Percentiles rank a stretch among this genome's conserved stretches.
phyloP scores from a whole-genome alignment of 352 stramenopile genomes.

The Pythium scleroteichum region DNA sequence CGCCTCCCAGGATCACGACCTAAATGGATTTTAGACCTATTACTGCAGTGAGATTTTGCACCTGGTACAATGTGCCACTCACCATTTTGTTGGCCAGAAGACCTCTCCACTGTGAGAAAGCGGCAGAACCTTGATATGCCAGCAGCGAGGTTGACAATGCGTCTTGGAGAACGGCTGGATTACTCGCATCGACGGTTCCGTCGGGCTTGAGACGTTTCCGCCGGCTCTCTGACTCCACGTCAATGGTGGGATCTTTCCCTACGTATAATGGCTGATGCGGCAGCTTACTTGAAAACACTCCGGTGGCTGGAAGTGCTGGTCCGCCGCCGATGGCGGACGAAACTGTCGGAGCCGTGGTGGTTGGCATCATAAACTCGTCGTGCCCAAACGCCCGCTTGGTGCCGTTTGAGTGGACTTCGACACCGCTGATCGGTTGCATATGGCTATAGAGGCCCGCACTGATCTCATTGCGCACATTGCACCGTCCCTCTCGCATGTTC shows the following conservation, averaged over 20 bases:
- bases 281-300: no score
- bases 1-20: conserved; percentile 65
- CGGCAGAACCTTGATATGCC: conserved; percentile 21
- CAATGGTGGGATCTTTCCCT: neutral
- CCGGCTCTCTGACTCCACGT: conserved; percentile 19
- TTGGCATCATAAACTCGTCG: conserved; percentile 32
- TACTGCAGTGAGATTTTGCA: no score
- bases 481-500: conserved; percentile 67
- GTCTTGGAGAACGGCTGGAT: neutral
- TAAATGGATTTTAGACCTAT: no score
- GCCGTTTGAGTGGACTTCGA: conserved; percentile 3
- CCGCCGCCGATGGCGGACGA: neutral
- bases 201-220: conserved; percentile 7
- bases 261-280: no score
- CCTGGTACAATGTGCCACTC: no score
- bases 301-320: neutral
- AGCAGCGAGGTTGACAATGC: conserved; percentile 20
- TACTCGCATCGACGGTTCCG: neutral
- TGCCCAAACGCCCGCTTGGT: conserved; percentile 36
- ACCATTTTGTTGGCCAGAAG: conserved; percentile 64
- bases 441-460: conserved; percentile 60
- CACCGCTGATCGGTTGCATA: conserved; percentile 29
- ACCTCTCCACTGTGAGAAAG: conserved; percentile 36
- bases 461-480: conserved; percentile 72
- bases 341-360: conserved; percentile 8